phyloP scores from a whole-genome alignment of 2,329 filamentous ascomycete species.

The Epichloe brachyelytri region DNA sequence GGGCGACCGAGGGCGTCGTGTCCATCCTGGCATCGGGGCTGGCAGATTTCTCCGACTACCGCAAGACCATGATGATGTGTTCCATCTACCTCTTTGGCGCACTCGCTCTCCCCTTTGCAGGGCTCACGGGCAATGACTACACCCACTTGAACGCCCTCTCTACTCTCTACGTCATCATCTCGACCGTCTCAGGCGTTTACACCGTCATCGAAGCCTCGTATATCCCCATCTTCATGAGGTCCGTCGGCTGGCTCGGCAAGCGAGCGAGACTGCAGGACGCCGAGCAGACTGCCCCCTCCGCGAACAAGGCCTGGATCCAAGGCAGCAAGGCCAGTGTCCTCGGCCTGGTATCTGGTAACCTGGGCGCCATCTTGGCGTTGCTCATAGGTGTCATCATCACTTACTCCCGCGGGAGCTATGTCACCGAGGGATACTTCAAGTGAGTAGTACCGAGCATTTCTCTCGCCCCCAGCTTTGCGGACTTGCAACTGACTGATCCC shows the following conservation, averaged over 20 bases:
- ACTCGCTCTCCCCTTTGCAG: constrained; percentile 10
- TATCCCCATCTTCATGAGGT: constrained; percentile 12
- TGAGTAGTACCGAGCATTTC: background rate
- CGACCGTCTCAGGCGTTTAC: constrained; percentile 9
- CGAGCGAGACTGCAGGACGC: constrained; percentile 2
- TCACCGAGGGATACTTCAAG: constrained; percentile 10
- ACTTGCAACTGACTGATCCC: background rate
- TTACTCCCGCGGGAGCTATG: constrained; percentile 8
- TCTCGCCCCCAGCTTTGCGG: background rate
- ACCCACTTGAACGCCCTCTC: constrained; percentile 8
- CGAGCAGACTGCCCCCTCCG: background rate
- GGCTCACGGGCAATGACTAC: constrained; percentile 8
- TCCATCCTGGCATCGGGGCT: constrained; percentile 8
- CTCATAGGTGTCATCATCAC: constrained; percentile 11
- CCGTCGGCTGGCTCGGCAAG: constrained; percentile 6
- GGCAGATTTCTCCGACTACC: constrained; percentile 11
- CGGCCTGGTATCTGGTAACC: constrained; percentile 8
- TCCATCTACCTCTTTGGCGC: constrained; percentile 11
- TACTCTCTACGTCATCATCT: constrained; percentile 7
- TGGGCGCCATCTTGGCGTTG: constrained; percentile 9
- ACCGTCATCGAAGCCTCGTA: constrained; percentile 10
- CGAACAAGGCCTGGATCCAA: constrained; percentile 7
- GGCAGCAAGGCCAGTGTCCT: constrained; percentile 10
- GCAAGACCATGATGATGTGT: constrained; percentile 11
- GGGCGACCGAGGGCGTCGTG: constrained; percentile 9